Conservation (phyloP, 1,284 basidiomycete genomes). For the Fomitopsis betulina region DNA sequence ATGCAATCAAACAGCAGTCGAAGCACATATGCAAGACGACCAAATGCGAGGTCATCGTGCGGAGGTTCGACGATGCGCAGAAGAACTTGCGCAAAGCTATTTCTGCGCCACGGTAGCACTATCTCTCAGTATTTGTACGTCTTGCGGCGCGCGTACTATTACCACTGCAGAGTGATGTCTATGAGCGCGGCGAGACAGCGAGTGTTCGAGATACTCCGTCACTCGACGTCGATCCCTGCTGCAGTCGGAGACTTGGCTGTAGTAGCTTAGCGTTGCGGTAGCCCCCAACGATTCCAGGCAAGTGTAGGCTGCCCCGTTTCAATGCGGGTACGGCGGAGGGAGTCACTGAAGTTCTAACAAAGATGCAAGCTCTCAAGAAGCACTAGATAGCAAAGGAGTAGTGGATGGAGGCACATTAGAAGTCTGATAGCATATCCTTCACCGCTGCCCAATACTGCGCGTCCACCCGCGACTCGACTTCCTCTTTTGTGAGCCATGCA, state of each 20-base stretch:
- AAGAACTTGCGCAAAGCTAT: conserved; percentile 60
- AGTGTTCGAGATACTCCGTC: too few relatives aligned
- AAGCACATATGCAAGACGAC: conserved; percentile 87
- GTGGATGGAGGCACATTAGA: conserved; percentile 30
- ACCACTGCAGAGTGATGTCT: too few relatives aligned
- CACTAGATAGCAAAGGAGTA: background rate
- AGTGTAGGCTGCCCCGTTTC: too few relatives aligned
- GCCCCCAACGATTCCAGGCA: too few relatives aligned
- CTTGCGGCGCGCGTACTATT: too few relatives aligned
- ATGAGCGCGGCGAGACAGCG: too few relatives aligned
- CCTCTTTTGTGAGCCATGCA: conserved; percentile 89
- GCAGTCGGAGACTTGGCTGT: too few relatives aligned
- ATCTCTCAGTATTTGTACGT: background rate
- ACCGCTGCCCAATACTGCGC: conserved; percentile 71
- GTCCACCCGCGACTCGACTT: conserved; percentile 66
- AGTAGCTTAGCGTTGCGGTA: too few relatives aligned
- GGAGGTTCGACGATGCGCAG: conserved; percentile 84
- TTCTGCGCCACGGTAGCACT: conserved; percentile 39
- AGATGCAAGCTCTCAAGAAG: background rate
- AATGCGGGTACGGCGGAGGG: too few relatives aligned
- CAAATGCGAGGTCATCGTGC: conserved; percentile 81
- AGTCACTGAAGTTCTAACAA: too few relatives aligned
- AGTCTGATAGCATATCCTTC: conserved; percentile 78
- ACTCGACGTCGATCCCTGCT: too few relatives aligned
- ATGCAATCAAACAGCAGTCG: conserved; percentile 73